These are phyloP conservation scores for Scheffersomyces titani DNA, from an alignment of 1,139 yeast species.

Conservation along the genomic window DNA sequence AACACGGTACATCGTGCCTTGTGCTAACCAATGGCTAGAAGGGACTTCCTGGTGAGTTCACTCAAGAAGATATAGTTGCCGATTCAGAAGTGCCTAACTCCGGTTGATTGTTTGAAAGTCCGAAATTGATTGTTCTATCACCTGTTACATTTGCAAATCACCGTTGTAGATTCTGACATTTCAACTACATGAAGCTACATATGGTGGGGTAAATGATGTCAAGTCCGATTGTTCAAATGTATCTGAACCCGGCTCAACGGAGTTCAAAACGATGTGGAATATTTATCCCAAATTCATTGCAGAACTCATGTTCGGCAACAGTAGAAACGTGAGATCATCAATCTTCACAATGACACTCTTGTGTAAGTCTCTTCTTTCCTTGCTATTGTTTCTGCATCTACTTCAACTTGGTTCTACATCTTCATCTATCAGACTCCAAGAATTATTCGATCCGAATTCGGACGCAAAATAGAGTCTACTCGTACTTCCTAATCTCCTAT, in stretches of 20 bases:
- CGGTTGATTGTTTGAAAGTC: background rate
- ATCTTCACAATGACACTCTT: background rate
- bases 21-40: background rate
- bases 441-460: background rate
- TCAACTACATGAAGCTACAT: background rate
- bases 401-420: background rate
- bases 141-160: background rate
- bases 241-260: background rate
- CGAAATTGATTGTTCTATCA: background rate
- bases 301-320: background rate
- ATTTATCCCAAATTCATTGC: background rate
- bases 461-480: background rate
- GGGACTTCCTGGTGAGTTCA: background rate
- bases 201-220: background rate
- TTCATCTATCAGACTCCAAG: background rate
- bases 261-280: background rate
- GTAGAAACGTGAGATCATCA: background rate
- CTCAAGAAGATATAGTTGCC: background rate
- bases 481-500: background rate
- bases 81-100: background rate
- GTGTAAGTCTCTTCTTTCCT: background rate
- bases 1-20: background rate
- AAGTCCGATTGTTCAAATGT: background rate
- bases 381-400: background rate
- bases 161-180: background rate